Conservation (phyloP, 306 rosid species). For the Gleditsia sinensis region DNA sequence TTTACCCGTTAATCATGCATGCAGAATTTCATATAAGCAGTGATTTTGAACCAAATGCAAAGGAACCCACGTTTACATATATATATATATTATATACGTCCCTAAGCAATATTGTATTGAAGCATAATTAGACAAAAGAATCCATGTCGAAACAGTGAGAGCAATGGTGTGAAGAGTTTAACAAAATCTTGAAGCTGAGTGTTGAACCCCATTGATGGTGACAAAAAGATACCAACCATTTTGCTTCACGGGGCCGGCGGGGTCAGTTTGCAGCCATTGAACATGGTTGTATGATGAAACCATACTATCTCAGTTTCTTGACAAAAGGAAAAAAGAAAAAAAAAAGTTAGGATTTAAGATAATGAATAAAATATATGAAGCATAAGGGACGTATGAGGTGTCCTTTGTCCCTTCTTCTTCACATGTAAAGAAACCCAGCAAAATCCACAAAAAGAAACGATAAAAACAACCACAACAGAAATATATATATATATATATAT, state of each 20-base stretch:
- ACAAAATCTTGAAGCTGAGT: not conserved
- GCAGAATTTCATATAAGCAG: no score
- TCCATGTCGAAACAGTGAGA: not conserved
- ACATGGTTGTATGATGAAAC: not conserved
- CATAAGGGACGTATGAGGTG: not conserved
- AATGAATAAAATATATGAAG: not conserved
- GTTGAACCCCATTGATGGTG: not conserved
- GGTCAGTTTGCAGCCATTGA: conserved; percentile 3
- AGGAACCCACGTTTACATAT: no score
- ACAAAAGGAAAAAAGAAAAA: not conserved
- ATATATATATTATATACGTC: no score
- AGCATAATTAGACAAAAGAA: not conserved
- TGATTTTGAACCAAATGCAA: no score
- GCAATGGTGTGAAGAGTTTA: not conserved
- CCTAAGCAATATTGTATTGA: not conserved
- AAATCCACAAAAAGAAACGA: conserved; percentile 23
- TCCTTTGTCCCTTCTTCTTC: conserved; percentile 20
- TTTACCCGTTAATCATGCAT: no score
- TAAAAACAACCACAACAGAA: not conserved
- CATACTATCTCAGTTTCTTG: not conserved
- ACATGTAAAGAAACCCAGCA: conserved; percentile 16
- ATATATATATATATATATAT: no score
- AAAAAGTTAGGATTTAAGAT: no score
- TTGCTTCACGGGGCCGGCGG: conserved; percentile 16
- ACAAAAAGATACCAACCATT: not conserved